Percentiles rank a stretch among this genome's conserved stretches.
Evolutionary conservation across 176 grass and related monocot species (phyloP).

Genomic region (Triticum turgidum): DNA sequence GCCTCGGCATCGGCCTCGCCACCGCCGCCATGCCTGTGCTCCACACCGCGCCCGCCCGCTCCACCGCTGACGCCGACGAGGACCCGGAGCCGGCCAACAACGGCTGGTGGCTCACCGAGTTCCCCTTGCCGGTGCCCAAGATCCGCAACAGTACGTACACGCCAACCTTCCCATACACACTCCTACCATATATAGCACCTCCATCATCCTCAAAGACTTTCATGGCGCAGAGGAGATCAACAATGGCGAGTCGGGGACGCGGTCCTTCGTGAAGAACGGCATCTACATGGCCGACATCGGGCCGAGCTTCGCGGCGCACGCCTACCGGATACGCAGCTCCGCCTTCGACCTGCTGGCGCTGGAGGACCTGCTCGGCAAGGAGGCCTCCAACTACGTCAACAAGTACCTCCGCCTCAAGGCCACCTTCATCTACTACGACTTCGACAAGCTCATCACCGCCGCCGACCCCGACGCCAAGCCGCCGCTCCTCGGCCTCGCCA

Average conservation of each 20-base stretch:
- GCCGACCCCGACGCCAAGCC: conserved; percentile 40
- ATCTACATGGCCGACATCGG: conserved; percentile 80
- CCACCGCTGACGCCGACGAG: conserved; percentile 8
- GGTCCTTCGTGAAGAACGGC: conserved; percentile 62
- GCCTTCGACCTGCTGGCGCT: conserved; percentile 91
- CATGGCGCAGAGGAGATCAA: conserved; percentile 56
- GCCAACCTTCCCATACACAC: not conserved
- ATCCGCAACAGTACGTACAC: conserved; percentile 50
- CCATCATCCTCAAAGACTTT: too few species aligned
- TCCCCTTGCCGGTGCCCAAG: conserved; percentile 60
- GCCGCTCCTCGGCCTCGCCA: conserved; percentile 47
- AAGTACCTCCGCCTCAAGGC: conserved; percentile 88
- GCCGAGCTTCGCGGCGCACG: conserved; percentile 40
- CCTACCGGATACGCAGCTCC: conserved; percentile 62
- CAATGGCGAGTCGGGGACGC: conserved; percentile 63
- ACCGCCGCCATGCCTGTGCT: conserved; percentile 22
- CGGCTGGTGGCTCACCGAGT: conserved; percentile 76
- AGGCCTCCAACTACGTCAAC: conserved; percentile 74
- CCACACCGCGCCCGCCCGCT: conserved; percentile 13
- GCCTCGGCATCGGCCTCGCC: conserved; percentile 36
- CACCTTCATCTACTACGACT: conserved; percentile 89
- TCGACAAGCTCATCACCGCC: conserved; percentile 76
- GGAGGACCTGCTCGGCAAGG: conserved; percentile 75
- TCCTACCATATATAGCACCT: too few species aligned
- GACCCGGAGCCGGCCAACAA: conserved; percentile 53